Conservation (phyloP, 129 eudicot genomes). For the Kitagawia praeruptora region DNA sequence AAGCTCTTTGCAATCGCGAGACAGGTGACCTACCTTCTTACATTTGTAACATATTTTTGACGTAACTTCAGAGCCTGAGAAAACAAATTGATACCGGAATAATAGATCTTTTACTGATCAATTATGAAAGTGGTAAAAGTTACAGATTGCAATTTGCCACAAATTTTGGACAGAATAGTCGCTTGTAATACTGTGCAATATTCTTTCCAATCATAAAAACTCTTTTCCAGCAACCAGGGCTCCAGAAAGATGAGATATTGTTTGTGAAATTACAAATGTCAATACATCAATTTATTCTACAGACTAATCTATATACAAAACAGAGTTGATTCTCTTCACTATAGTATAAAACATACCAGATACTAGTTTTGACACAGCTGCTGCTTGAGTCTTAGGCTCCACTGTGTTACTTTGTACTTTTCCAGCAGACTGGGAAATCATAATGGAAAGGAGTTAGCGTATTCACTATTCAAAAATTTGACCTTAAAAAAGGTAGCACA, state of each 20-base stretch:
- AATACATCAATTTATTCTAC: neutral
- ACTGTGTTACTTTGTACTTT: conserved; percentile 40
- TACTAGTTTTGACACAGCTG: conserved; percentile 22
- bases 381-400: conserved; percentile 27
- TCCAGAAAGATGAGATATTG: neutral
- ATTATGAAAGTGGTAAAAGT: neutral
- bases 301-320: neutral
- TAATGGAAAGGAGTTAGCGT: neutral
- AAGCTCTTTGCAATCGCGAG: conserved; percentile 73
- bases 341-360: conserved; percentile 37
- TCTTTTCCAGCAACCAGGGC: neutral
- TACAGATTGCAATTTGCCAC: neutral
- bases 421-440: conserved; percentile 72
- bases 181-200: neutral
- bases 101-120: neutral
- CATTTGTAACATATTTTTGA: conserved; percentile 81
- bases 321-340: neutral
- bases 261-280: neutral
- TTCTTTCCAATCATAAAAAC: neutral
- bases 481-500: neutral
- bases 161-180: neutral
- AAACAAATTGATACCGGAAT: neutral
- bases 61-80: conserved; percentile 40
- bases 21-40: conserved; percentile 74
- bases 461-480: neutral